Percentiles rank a stretch among this genome's conserved stretches.
Evolutionary conservation across 176 grass and related monocot genomes (phyloP).

Genomic region (Avena atlantica): DNA sequence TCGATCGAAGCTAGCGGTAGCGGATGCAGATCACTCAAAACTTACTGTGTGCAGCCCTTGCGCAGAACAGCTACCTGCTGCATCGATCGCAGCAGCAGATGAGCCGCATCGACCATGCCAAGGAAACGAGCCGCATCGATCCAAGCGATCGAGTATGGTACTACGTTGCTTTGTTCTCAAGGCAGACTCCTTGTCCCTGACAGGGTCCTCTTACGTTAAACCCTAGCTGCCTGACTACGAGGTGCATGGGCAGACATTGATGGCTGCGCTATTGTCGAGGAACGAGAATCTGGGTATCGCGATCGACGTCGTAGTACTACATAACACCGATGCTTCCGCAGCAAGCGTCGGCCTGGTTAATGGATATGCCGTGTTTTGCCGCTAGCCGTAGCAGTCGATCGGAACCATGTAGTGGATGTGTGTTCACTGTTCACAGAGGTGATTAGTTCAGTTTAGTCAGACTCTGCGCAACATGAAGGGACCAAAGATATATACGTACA

Average conservation of each 20-base stretch:
- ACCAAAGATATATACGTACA: too few relatives aligned
- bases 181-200: slow-evolving; percentile 34
- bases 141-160: slow-evolving; percentile 33
- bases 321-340: slow-evolving; percentile 47
- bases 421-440: too few relatives aligned
- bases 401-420: too few relatives aligned
- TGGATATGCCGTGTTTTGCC: background rate
- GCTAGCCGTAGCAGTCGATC: too few relatives aligned
- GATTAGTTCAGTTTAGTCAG: too few relatives aligned
- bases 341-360: slow-evolving; percentile 42
- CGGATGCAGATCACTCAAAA: slow-evolving; percentile 34
- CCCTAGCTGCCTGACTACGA: slow-evolving; percentile 51
- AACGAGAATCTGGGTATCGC: background rate
- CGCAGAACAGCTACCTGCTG: background rate
- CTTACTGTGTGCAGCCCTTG: background rate
- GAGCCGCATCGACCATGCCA: slow-evolving; percentile 31
- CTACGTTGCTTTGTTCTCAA: slow-evolving; percentile 60
- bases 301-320: slow-evolving; percentile 3
- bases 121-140: slow-evolving; percentile 43
- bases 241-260: slow-evolving; percentile 49
- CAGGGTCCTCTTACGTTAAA: slow-evolving; percentile 50
- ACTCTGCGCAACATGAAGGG: too few relatives aligned
- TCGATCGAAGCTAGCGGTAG: background rate
- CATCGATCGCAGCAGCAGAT: background rate
- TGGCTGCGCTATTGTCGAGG: slow-evolving; percentile 43